Evolutionary conservation across 1,284 basidiomycete genomes (phyloP).

Genomic region (Pseudozyma flocculosa): DNA sequence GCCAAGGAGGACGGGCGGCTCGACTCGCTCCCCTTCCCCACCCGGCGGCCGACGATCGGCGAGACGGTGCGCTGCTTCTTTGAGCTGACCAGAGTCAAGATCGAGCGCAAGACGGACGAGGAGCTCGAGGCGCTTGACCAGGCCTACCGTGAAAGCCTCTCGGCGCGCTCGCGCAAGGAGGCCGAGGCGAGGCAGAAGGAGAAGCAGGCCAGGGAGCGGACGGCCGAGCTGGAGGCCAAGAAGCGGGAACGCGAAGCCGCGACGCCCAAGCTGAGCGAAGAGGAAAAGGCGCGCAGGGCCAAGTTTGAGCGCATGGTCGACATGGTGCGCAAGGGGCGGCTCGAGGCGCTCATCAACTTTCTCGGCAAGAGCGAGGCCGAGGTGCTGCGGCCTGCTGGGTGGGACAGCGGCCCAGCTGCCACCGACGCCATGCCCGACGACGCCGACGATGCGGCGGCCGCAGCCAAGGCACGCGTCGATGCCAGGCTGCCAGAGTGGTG

Average conservation of each 20-base stretch:
- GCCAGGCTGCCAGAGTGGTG: conserved; percentile 45
- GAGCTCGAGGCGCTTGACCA: conserved; percentile 66
- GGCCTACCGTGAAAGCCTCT: conserved; percentile 22
- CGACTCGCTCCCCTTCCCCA: conserved; percentile 44
- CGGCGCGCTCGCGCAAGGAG: conserved; percentile 24
- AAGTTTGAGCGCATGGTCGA: conserved; percentile 68
- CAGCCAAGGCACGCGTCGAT: conserved; percentile 19
- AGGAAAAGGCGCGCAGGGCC: conserved; percentile 24
- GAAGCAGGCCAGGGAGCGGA: conserved; percentile 26
- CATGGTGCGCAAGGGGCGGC: conserved; percentile 80
- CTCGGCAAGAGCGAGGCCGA: conserved; percentile 72
- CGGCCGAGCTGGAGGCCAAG: conserved; percentile 13
- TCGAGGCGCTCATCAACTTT: conserved; percentile 78
- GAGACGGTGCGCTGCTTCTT: conserved; percentile 84
- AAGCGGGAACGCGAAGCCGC: conserved; percentile 16
- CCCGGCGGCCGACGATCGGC: conserved; percentile 72
- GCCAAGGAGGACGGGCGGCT: conserved; percentile 58
- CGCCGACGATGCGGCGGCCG: conserved; percentile 2
- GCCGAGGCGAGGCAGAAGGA: conserved; percentile 35
- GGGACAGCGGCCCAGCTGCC: conserved; percentile 1
- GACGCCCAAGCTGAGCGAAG: conserved; percentile 17
- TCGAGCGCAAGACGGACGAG: conserved; percentile 81
- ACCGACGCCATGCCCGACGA: not conserved
- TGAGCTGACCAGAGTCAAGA: conserved; percentile 82
- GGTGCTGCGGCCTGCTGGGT: conserved; percentile 56